Base-by-base conservation (phyloP, 768 basidiomycete species). In the Auriscalpium microsporum region DNA sequence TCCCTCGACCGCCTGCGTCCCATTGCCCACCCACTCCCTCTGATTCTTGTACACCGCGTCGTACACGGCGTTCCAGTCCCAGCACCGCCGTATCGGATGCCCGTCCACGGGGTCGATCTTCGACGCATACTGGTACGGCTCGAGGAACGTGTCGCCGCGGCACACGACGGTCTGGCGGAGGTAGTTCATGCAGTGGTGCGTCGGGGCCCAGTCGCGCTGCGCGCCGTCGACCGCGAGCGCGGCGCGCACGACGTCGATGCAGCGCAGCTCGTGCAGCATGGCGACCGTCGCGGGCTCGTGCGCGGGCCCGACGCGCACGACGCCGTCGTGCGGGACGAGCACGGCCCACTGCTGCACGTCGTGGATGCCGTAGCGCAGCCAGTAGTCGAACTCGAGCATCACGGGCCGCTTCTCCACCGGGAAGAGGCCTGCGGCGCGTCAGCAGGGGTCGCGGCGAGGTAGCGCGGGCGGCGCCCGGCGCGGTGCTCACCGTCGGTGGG, bases 181-280 rank as follows among this genome's bases (percentile, higher is more conserved):
- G 54, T 66, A 66, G 58, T 63, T 61, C 56, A 63, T 53, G 59
- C 65, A 66, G 55, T 63, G 63, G 28, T 54, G 60, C 45, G 57
- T 52, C 34, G 54, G 54, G 54, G 55, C 54, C 50, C 54, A 53
- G 11, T 54, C 38, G 52, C 60, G 60, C 40, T 13, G 14, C 14
- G 40, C 14, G 48, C 28, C 54, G 28, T 54, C 36, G 56, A 51
- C 53, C 28, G 54, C 50, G 38, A 65, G 58, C 46, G 55, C 56
- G 23, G 56, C 53, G 47, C 64, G 64, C 44, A 65, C 52, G 56
- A 61, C 54, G 54, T 62, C 58, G 33, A 65, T 48, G 47, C 64
- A 65, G 50, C 56, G 64, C 38, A 65, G 58, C 49, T 65, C 60
- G 60, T 65, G 64, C 42, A 63, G 56, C 60, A 65, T 60, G 4